A percentile compares a stretch with the other conserved stretches of the same genome.
phyloP scores from a whole-genome alignment of 495 filamentous ascomycete genomes.

The Penicillium daleae region DNA sequence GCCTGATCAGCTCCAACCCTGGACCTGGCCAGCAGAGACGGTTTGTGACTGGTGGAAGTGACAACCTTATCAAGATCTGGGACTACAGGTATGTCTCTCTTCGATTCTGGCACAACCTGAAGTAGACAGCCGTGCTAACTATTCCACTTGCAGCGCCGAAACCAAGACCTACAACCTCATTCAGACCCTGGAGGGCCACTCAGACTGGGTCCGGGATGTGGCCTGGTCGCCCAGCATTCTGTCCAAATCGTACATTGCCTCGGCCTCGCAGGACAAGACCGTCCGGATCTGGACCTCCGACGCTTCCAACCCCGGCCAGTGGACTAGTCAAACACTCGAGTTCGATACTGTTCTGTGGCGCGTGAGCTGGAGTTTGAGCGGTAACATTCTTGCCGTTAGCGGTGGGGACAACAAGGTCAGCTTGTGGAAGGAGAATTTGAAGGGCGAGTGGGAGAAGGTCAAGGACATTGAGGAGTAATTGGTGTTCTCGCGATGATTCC shows the following conservation, averaged over 20 bases:
- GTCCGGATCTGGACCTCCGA: constrained; percentile 94
- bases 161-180: constrained; percentile 56
- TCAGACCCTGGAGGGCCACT: constrained; percentile 73
- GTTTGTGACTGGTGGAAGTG: constrained; percentile 92
- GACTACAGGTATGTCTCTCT: constrained; percentile 54
- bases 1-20: constrained; percentile 71
- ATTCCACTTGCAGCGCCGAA: constrained; percentile 46
- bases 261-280: constrained; percentile 92
- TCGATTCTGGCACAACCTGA: background rate
- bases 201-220: constrained; percentile 97
- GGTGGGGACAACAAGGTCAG: constrained; percentile 97
- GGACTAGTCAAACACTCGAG: constrained; percentile 79
- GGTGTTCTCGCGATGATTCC: constrained; percentile 25
- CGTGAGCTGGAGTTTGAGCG: constrained; percentile 96
- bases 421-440: constrained; percentile 62
- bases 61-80: constrained; percentile 94
- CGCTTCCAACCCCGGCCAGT: constrained; percentile 63
- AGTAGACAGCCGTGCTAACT: constrained; percentile 14
- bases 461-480: constrained; percentile 90
- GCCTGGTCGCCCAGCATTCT: constrained; percentile 94
- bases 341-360: constrained; percentile 93
- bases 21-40: constrained; percentile 65
- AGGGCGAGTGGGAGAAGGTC: constrained; percentile 87
- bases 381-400: constrained; percentile 92
- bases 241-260: constrained; percentile 93